Base-by-base conservation (phyloP, 129 eudicot species). In the Chrysanthemum makinoi region DNA sequence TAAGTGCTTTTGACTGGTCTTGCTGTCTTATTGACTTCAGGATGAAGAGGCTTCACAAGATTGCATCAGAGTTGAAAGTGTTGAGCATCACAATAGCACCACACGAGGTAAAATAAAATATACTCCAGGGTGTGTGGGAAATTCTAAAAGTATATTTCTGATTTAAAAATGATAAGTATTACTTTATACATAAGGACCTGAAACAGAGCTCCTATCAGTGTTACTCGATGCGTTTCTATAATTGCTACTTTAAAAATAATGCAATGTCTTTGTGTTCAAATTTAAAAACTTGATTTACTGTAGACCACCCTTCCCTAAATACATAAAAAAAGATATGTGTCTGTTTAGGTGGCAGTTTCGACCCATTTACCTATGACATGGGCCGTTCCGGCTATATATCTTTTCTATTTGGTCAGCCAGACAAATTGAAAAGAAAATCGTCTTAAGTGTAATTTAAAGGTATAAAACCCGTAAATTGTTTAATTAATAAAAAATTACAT, bases 101-200 rank as follows among this genome's bases (percentile, higher is more conserved):
- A 63, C 49, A 33, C 74, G 80, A 81, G 97, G 97, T 90, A 85
- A 75, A 19, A 46, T 58, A 60, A 78, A 60, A 16, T 39, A 39
- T 10, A 71, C 52, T 59, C 24, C 2, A 35, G 75, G n/a, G 4
- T 39, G 19, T 58, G 5, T 75, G 30, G 10, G 69, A 10, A n/a
- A 1, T 59, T 43, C 35, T 24, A 59, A 9, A 14, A 67, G 46
- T 6, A 39, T 4, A 28, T 61, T 47, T 61, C 61, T 24, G 28
- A 57, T 57, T 19, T 57, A 10, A 2, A 57, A 19, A 15, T 20
- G 63, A 57, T 3, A 26, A 18, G 30, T 39, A 20, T 57, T 57
- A 14, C 24, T 57, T 20, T 1, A 10, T 57, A 10, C 2, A 57
- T 20, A 57, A 20, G 63, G 35, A 20, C 30, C 2, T 57, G 35